phyloP scores from a whole-genome alignment of 2,329 filamentous ascomycete genomes.

The Thermochaetoides dissita region DNA sequence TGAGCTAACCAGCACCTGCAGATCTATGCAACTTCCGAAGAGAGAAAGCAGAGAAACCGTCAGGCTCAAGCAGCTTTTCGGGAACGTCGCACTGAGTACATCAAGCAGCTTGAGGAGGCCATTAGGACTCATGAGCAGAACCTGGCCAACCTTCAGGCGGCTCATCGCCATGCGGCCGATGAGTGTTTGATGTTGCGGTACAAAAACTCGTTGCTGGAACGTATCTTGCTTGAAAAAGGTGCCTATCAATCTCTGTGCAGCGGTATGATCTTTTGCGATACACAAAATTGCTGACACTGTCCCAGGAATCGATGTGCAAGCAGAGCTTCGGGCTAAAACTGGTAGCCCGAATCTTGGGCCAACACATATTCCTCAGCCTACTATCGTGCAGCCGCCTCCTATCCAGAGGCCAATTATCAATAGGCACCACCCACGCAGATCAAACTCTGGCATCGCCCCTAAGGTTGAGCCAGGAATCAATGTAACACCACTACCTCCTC shows the following conservation, averaged over 20 bases:
- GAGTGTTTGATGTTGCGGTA: conserved; percentile 97
- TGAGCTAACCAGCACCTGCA: conserved; percentile 24
- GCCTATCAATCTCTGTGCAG: too few relatives aligned
- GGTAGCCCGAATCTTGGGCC: conserved; percentile 68
- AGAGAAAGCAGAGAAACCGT: conserved; percentile 92
- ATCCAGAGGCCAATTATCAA: conserved; percentile 72
- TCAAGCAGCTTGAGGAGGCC: conserved; percentile 94
- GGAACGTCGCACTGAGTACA: conserved; percentile 94
- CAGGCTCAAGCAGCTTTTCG: conserved; percentile 96
- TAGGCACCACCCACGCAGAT: conserved; percentile 59
- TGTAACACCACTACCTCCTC: conserved; percentile 28
- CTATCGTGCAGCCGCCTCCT: conserved; percentile 57
- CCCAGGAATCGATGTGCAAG: conserved; percentile 87
- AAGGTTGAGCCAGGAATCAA: conserved; percentile 48
- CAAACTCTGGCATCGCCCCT: conserved; percentile 59
- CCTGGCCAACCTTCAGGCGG: conserved; percentile 80
- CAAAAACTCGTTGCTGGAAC: conserved; percentile 91
- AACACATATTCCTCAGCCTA: conserved; percentile 54
- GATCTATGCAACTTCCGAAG: conserved; percentile 98
- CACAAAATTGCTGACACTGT: conserved; percentile 2
- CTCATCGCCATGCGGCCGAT: conserved; percentile 85
- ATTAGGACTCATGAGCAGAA: conserved; percentile 96
- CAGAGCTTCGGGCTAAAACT: conserved; percentile 84
- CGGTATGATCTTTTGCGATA: too few relatives aligned
- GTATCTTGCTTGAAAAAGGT: conserved; percentile 95